Percentiles rank a stretch among this genome's conserved stretches.
Conservation (phyloP, 78 protist genomes). For the Capsaspora owczarzaki region DNA sequence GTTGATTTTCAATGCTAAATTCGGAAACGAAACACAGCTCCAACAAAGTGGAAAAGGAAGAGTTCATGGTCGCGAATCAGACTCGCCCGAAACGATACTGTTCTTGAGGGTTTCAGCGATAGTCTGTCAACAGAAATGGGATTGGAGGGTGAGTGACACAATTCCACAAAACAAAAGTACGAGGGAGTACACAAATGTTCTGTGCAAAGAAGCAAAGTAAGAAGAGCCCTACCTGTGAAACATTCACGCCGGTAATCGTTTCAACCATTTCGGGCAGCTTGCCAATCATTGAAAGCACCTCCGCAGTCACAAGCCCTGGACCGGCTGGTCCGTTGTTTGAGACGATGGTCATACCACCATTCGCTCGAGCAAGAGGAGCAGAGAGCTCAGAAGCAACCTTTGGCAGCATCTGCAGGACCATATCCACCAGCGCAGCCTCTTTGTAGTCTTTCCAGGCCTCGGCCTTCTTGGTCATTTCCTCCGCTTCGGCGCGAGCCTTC, state of each 20-base stretch:
- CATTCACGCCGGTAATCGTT: constrained; percentile 22
- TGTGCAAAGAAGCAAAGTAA: too few species aligned
- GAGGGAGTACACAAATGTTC: too few species aligned
- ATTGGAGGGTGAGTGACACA: too few species aligned
- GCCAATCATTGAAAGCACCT: constrained; percentile 20
- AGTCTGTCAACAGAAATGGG: too few species aligned
- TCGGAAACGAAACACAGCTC: too few species aligned
- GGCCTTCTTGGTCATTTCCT: not conserved
- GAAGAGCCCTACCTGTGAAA: too few species aligned
- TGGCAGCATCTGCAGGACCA: not conserved
- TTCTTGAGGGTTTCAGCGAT: too few species aligned
- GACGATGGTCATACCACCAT: not conserved
- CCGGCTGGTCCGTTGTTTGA: constrained; percentile 13
- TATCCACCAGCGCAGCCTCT: not conserved
- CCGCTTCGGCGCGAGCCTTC: constrained; percentile 1
- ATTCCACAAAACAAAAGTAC: too few species aligned
- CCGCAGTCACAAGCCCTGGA: constrained; percentile 22
- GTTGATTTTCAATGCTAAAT: too few species aligned
- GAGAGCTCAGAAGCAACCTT: not conserved
- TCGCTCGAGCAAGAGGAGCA: not conserved
- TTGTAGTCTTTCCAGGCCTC: not conserved
- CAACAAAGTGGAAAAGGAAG: too few species aligned
- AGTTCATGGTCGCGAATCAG: too few species aligned
- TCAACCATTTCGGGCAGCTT: constrained; percentile 14
- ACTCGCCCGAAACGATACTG: too few species aligned